Evolutionary conservation across 2,329 filamentous ascomycete species (phyloP).

Genomic region (Chaetothyriales sp.): DNA sequence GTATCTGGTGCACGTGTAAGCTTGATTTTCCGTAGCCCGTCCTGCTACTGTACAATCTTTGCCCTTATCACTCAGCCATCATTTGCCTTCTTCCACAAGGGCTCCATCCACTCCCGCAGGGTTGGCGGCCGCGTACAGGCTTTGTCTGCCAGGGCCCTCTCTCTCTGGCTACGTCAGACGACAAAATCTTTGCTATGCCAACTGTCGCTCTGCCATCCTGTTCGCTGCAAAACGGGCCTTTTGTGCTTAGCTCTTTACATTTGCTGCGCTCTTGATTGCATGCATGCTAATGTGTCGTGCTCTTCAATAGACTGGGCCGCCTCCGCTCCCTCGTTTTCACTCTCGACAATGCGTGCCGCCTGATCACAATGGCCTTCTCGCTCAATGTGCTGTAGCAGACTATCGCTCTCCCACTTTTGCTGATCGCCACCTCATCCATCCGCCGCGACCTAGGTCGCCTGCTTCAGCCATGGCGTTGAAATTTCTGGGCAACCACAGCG

Average conservation of each 20-base stretch:
- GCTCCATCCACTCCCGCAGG: too few species aligned
- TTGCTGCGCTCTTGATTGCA: background rate
- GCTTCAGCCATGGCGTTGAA: slow-evolving; percentile 30
- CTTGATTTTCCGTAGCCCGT: background rate
- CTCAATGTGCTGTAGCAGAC: background rate
- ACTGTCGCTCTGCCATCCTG: background rate
- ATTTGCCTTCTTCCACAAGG: background rate
- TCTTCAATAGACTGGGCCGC: background rate
- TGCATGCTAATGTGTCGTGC: background rate
- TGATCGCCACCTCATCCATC: slow-evolving; percentile 9
- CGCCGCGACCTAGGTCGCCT: slow-evolving; percentile 6
- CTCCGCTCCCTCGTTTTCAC: background rate
- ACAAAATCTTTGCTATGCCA: background rate
- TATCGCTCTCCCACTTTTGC: background rate
- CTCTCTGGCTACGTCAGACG: too few species aligned
- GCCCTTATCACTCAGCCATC: background rate
- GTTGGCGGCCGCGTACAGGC: too few species aligned
- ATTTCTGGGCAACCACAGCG: slow-evolving; percentile 27
- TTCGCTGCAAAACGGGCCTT: background rate
- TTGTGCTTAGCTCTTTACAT: background rate
- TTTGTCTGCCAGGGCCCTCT: too few species aligned
- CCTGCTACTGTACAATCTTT: background rate
- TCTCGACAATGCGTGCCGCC: background rate
- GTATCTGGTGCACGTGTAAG: background rate
- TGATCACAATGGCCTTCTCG: background rate